These are phyloP conservation scores for Glycine latifolia DNA, from an alignment of 306 rosid species.

Conservation along the genomic window DNA sequence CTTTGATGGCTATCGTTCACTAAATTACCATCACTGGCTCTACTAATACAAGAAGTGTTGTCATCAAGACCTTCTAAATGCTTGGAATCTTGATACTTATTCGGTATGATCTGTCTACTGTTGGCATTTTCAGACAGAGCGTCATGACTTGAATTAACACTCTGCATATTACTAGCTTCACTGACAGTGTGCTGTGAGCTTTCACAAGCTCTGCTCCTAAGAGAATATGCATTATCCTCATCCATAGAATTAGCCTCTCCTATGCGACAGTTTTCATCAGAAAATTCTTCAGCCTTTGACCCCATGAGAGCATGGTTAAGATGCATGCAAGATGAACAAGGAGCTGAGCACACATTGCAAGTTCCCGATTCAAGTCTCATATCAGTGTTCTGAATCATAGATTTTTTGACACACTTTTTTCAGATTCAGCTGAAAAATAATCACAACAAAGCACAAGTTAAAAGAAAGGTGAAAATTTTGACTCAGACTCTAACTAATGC, in stretches of 20 bases:
- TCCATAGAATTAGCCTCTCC: conserved; percentile 61
- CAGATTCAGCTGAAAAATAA: conserved; percentile 58
- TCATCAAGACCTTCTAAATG: conserved; percentile 68
- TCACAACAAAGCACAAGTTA: conserved; percentile 44
- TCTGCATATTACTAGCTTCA: conserved; percentile 65
- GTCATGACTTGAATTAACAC: conserved; percentile 65
- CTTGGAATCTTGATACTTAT: conserved; percentile 52
- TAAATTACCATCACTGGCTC: conserved; percentile 58
- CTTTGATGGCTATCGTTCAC: conserved; percentile 51
- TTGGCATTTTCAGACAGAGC: conserved; percentile 76
- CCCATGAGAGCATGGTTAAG: conserved; percentile 62
- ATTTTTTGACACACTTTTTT: conserved; percentile 55
- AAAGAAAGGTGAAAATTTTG: conserved; percentile 33
- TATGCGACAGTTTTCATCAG: conserved; percentile 71
- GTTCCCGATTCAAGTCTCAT: conserved; percentile 77
- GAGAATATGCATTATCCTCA: conserved; percentile 60
- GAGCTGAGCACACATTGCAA: conserved; percentile 81
- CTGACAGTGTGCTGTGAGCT: conserved; percentile 62
- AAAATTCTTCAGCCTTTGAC: conserved; percentile 66
- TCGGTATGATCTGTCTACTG: conserved; percentile 55
- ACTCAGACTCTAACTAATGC: neutral
- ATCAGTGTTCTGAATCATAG: conserved; percentile 56
- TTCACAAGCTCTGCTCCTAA: conserved; percentile 64
- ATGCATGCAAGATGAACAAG: conserved; percentile 87
- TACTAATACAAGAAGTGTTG: conserved; percentile 67